These are phyloP conservation scores for Teunomyces pallodes DNA, from an alignment of 805 yeast genomes.

Conservation along the genomic window DNA sequence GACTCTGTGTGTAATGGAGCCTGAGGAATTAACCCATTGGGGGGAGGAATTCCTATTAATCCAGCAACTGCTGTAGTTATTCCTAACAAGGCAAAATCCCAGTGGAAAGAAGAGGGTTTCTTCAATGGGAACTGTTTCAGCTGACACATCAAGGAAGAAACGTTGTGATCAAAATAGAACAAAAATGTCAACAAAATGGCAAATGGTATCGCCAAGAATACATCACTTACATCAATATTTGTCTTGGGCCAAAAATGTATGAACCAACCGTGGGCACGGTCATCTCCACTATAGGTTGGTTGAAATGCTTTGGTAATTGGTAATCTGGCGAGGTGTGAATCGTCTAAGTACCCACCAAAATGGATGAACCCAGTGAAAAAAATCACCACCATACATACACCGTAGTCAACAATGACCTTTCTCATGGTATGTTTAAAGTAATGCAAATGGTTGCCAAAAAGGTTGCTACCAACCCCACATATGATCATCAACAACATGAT, in stretches of 20 bases:
- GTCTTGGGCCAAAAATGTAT: conserved; percentile 65
- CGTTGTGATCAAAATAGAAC: conserved; percentile 94
- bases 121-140: conserved; percentile 72
- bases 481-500: conserved; percentile 73
- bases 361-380: conserved; percentile 93
- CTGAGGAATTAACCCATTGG: conserved; percentile 95
- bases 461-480: conserved; percentile 62
- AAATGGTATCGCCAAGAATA: conserved; percentile 90
- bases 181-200: conserved; percentile 79
- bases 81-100: conserved; percentile 85
- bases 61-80: conserved; percentile 87
- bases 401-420: conserved; percentile 78
- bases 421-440: conserved; percentile 60
- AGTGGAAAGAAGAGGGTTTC: conserved; percentile 90
- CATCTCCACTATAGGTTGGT: conserved; percentile 53
- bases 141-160: conserved; percentile 91
- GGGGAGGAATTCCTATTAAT: conserved; percentile 87
- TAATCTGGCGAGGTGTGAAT: conserved; percentile 55
- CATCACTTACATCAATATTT: conserved; percentile 63
- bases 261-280: conserved; percentile 66
- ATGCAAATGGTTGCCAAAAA: conserved; percentile 61
- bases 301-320: conserved; percentile 71
- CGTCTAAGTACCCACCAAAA: conserved; percentile 74
- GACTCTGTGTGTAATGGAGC: conserved; percentile 92
- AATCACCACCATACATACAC: conserved; percentile 77